Percentiles rank a stretch among this genome's conserved stretches.
Conservation (phyloP, 2,329 filamentous ascomycete species). For the Teratosphaeria zuluensis region DNA sequence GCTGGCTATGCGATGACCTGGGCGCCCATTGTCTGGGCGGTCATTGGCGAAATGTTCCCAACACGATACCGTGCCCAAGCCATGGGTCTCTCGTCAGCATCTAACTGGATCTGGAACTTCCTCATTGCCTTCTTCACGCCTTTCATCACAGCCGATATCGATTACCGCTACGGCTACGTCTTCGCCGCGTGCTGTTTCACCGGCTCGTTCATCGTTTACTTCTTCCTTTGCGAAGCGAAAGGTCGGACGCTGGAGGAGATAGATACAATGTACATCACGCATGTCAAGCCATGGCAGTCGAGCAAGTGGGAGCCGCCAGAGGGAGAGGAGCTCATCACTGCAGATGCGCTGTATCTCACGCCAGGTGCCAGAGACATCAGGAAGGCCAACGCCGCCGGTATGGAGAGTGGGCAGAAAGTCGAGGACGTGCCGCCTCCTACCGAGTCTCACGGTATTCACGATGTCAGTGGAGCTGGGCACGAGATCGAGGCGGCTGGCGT, state of each 20-base stretch:
- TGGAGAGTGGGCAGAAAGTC: constrained; percentile 16
- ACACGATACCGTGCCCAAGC: constrained; percentile 39
- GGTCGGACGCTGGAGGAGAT: constrained; percentile 31
- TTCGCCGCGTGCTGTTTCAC: constrained; percentile 29
- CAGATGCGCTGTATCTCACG: constrained; percentile 20
- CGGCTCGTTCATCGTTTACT: constrained; percentile 27
- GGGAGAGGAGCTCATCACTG: constrained; percentile 22
- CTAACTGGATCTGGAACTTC: constrained; percentile 48
- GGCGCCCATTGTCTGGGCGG: constrained; percentile 61
- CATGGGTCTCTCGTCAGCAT: constrained; percentile 49
- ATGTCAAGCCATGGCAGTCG: constrained; percentile 26
- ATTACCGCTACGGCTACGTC: constrained; percentile 31
- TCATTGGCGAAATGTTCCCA: constrained; percentile 57
- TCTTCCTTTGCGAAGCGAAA: constrained; percentile 30
- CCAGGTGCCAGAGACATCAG: constrained; percentile 23
- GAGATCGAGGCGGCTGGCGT: constrained; percentile 19
- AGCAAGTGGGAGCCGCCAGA: constrained; percentile 23
- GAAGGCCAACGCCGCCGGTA: constrained; percentile 23
- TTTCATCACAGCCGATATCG: constrained; percentile 29
- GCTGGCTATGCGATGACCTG: constrained; percentile 58
- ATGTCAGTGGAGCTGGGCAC: constrained; percentile 18
- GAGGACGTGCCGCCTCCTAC: constrained; percentile 17
- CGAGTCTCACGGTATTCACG: constrained; percentile 18
- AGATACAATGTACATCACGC: constrained; percentile 30
- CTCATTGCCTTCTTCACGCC: constrained; percentile 29